Evolutionary conservation across 768 basidiomycete genomes (phyloP), one percentile per base, ranked within the genome.

Genomic region (Tricholoma terreum): DNA sequence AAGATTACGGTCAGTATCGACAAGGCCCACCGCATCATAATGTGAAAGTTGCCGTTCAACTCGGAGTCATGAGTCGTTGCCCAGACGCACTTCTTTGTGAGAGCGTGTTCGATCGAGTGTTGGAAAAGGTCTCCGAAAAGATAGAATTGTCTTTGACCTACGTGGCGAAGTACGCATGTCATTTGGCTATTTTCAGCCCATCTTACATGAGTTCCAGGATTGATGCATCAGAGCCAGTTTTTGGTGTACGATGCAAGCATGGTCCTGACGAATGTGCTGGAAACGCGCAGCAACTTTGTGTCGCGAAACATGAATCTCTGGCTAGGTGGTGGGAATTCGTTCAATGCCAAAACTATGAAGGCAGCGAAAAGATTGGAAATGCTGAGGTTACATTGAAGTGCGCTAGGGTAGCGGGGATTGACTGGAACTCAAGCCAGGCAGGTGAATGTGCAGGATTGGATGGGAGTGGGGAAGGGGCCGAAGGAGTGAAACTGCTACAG

Each of bases 241-340:
- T 87, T 66, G 93, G 93, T n/a, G 83, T 89, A 30, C 80, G 74
- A 33, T 97, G 94, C 73, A 80, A 80, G 77, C 94, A 96, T 66
- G 94, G 93, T 15, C 73, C 75, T 4, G 70, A 80, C 52, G 94
- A 98, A 71, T 97, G 94, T 65, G 84, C 84, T 12, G 94, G 91
- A 42, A 94, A 96, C 73, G 84, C 93, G 15, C 90, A 97, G 58
- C 86, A 97, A 67, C 78, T 97, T 24, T 98, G 95, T 69, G 88
- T 80, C 30, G 76, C 80, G 54, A 84, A 85, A 67, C 78, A 90
- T 59, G 74, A 80, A 21, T 71, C 78, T 21, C 71, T 74, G 38
- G 61, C 70, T n/a, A 75, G 73, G 19, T 93, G 90, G 89, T 95
- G 92, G 93, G 73, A 82, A 52, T 94, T 92, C 63, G 76, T 93